A percentile compares a stretch with the other conserved stretches of the same genome.
Conservation (phyloP, 306 rosid genomes). For the Hippophae gyantsensis region DNA sequence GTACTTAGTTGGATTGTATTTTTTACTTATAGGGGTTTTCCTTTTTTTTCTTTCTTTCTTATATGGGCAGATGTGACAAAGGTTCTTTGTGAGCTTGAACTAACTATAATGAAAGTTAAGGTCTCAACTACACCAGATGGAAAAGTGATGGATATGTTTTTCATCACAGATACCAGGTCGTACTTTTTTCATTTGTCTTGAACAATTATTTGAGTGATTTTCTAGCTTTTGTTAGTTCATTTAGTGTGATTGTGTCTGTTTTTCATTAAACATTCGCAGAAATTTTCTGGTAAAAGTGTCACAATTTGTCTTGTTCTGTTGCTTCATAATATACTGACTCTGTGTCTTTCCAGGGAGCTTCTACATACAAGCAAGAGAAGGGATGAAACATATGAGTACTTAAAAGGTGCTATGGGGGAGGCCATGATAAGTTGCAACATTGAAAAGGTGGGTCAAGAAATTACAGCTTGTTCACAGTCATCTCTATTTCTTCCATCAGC, state of each 20-base stretch:
- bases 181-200: conserved; percentile 12
- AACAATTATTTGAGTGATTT: conserved; percentile 6
- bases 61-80: conserved; percentile 62
- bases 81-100: conserved; percentile 83
- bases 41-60: conserved; percentile 1
- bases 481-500: conserved; percentile 66
- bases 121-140: conserved; percentile 95
- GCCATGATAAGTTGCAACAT: conserved; percentile 54
- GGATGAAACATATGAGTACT: conserved; percentile 42
- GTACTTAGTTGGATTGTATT: not conserved
- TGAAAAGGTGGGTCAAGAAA: conserved; percentile 57
- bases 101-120: conserved; percentile 77
- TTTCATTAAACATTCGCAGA: not conserved
- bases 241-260: not conserved
- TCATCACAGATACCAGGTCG: conserved; percentile 84
- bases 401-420: conserved; percentile 39
- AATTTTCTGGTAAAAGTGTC: not conserved
- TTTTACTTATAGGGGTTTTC: not conserved
- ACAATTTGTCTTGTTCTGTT: not conserved
- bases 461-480: conserved; percentile 49
- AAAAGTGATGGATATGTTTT: conserved; percentile 86
- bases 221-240: not conserved
- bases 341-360: conserved; percentile 56
- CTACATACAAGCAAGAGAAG: conserved; percentile 62
- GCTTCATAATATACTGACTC: conserved; percentile 15